phyloP scores from a whole-genome alignment of 2,329 filamentous ascomycete genomes.

The Calonectria pseudoturangicola region DNA sequence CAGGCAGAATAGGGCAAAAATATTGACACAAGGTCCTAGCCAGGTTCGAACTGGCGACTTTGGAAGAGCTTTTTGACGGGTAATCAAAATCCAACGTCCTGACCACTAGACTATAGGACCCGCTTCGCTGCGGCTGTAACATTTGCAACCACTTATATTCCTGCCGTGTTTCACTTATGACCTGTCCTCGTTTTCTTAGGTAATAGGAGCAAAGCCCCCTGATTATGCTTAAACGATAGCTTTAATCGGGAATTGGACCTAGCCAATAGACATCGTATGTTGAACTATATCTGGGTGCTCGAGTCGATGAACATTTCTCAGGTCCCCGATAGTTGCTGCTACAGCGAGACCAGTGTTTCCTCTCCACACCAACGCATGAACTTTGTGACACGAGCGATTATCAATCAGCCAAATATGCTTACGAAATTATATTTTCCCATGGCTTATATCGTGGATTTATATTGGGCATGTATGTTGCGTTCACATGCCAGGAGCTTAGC shows the following conservation, averaged over 20 bases:
- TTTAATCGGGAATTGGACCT: not conserved
- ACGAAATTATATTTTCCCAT: no score
- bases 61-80: slow-evolving; percentile 36
- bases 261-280: not conserved
- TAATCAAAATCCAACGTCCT: slow-evolving; percentile 41
- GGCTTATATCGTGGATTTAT: no score
- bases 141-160: not conserved
- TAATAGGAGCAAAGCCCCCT: not conserved
- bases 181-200: no score
- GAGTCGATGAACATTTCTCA: not conserved
- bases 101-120: slow-evolving; percentile 42
- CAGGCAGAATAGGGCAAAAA: not conserved
- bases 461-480: no score
- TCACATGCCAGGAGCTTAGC: no score
- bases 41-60: slow-evolving; percentile 44
- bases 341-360: no score
- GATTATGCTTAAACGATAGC: not conserved
- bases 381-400: no score
- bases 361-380: no score
- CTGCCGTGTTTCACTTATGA: not conserved
- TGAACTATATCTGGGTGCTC: not conserved
- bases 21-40: slow-evolving; percentile 34
- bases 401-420: no score
- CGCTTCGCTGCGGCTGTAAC: not conserved
- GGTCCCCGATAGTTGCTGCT: no score